Percentiles rank a stretch among this genome's conserved stretches.
phyloP scores from a whole-genome alignment of 768 basidiomycete genomes.

The Leccinum longicurvipes region DNA sequence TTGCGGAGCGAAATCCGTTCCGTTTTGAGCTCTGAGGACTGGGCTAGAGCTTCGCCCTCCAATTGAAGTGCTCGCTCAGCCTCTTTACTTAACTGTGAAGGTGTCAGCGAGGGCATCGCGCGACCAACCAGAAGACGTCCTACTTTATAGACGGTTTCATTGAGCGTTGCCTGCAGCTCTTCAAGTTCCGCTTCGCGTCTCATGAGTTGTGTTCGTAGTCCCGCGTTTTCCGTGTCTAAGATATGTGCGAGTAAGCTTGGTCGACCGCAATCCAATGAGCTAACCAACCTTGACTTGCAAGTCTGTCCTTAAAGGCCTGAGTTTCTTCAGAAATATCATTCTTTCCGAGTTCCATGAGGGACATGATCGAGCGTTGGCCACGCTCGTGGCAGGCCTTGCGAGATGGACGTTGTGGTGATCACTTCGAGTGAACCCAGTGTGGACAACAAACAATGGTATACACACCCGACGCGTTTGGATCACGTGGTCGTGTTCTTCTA shows the following conservation, averaged over 20 bases:
- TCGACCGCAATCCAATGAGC: background rate
- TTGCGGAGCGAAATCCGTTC: constrained; percentile 55
- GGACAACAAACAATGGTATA: constrained; percentile 26
- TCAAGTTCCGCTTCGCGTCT: constrained; percentile 37
- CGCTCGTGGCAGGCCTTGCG: constrained; percentile 14
- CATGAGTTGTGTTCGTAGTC: constrained; percentile 31
- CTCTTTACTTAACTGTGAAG: constrained; percentile 52
- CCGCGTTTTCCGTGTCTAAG: constrained; percentile 37
- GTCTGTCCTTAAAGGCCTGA: constrained; percentile 33
- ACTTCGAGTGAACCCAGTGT: background rate
- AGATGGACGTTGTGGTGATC: constrained; percentile 9
- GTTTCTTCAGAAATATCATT: constrained; percentile 39
- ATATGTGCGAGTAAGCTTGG: constrained; percentile 3
- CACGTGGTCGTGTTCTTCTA: constrained; percentile 31
- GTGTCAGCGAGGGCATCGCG: constrained; percentile 5
- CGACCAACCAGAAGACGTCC: background rate
- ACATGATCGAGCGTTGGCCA: constrained; percentile 26
- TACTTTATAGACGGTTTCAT: constrained; percentile 39
- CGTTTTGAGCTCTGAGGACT: constrained; percentile 54
- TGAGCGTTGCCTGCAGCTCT: constrained; percentile 31
- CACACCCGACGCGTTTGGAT: constrained; percentile 27
- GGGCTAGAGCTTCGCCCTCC: constrained; percentile 47
- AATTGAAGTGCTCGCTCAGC: constrained; percentile 52
- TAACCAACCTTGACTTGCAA: constrained; percentile 36
- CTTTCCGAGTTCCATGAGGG: constrained; percentile 38